Evolutionary conservation across 2,329 filamentous ascomycete species (phyloP), one percentile per base, ranked within the genome.

Genomic region (Coleophoma crateriformis): DNA sequence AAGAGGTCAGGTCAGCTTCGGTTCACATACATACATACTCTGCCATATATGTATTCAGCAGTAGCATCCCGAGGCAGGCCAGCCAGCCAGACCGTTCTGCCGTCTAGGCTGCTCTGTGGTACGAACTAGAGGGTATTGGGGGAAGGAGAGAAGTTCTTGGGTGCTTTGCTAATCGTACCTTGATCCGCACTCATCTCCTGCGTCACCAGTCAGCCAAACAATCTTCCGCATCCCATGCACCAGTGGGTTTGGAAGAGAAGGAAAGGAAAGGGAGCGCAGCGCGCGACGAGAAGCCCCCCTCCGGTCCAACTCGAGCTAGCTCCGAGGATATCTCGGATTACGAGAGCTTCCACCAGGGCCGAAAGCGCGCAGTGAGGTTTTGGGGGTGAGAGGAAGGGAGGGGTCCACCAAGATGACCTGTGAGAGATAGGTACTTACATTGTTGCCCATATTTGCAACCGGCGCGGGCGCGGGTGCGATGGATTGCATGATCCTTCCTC

Each of bases 141-240:
- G 49, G 42, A 33, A 38, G 22, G 22, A 20, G 50, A 33, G 43
- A 49, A 34, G 39, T 37, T 41, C n/a, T 44, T 44, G 27, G 27
- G 27, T 27, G 27, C 27, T 27, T 27, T 27, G 27, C 27, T 27
- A 27, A 27, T 27, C 47, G 51, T 57, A 63, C 55, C 59, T 58
- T 61, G 60, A 43, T 63, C 58, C 48, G 59, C 57, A 50, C 54
- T 58, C 59, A 60, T 62, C 49, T 61, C 58, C 55, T 61, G 57
- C 54, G 54, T 48, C 52, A 54, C 49, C 60, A 59, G 60, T 62
- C 57, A 61, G 58, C 60, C 55, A 55, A 7, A 27, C 27, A 27
- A 27, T 27, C 27, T 27, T 27, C 27, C 27, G 27, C 27, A 4
- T 27, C 27, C 27, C 27, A 27, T 27, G 8, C 27, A 27, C 3